phyloP scores from a whole-genome alignment of 306 rosid genomes.

The Cicer chorassanicum region DNA sequence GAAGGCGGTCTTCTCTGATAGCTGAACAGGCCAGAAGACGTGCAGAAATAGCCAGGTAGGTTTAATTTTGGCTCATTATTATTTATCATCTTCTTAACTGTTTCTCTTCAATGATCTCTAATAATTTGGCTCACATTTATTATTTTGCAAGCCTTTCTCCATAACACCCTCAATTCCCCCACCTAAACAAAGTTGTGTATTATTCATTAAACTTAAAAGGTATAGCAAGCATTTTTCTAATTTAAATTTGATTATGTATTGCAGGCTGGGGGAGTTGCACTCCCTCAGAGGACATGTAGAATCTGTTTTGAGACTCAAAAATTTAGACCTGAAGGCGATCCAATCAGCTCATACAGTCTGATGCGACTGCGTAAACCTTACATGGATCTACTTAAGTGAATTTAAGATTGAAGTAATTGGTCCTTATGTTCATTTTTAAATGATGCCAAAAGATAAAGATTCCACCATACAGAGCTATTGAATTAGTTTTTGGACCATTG shows the following conservation, averaged over 20 bases:
- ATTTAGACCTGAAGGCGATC: constrained; percentile 54
- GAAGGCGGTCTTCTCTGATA: constrained; percentile 61
- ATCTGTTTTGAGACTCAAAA: constrained; percentile 74
- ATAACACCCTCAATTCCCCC: neutral
- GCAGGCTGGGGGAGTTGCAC: constrained; percentile 81
- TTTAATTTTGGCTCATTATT: neutral
- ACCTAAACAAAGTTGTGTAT: constrained; percentile 5
- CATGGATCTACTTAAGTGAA: constrained; percentile 24
- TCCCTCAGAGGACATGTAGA: constrained; percentile 80
- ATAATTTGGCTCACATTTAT: constrained; percentile 25
- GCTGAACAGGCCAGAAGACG: constrained; percentile 73
- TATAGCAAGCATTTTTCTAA: constrained; percentile 24
- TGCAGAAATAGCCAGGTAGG: constrained; percentile 74
- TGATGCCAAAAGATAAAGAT: constrained; percentile 25
- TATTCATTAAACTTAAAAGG: constrained; percentile 11
- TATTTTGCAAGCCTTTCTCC: neutral
- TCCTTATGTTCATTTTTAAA: constrained; percentile 16
- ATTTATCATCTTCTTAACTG: neutral
- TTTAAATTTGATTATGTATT: constrained; percentile 17
- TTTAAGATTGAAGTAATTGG: constrained; percentile 42
- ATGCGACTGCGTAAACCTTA: constrained; percentile 14
- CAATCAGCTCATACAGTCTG: constrained; percentile 73
- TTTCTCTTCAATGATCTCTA: constrained; percentile 12
- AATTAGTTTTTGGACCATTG: constrained; percentile 35
- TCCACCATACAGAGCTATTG: constrained; percentile 36